Percentiles rank a stretch among this genome's conserved stretches.
phyloP scores from a whole-genome alignment of 371 early-diverging fungal genomes.

The Capillidium rhysosporum region DNA sequence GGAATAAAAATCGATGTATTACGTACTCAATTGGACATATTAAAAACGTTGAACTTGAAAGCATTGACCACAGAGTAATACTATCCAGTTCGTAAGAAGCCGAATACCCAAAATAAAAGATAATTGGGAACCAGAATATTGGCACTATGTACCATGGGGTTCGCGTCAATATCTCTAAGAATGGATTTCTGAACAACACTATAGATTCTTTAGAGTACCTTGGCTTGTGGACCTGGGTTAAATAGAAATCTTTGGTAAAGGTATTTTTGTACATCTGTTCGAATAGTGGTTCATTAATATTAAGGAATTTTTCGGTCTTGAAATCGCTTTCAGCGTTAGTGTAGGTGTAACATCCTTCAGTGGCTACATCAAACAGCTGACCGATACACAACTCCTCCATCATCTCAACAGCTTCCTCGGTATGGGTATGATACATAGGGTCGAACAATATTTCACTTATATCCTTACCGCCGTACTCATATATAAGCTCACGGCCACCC shows the following conservation, averaged over 20 bases:
- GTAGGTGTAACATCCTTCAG: constrained; percentile 15
- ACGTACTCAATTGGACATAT: constrained; percentile 73
- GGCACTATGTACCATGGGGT: constrained; percentile 90
- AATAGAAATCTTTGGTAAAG: constrained; percentile 59
- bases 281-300: constrained; percentile 58
- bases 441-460: constrained; percentile 54
- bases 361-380: constrained; percentile 14
- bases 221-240: constrained; percentile 80
- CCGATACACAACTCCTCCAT: constrained; percentile 66
- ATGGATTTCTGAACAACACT: constrained; percentile 46
- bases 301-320: constrained; percentile 52
- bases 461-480: constrained; percentile 56
- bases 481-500: constrained; percentile 53
- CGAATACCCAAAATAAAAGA: constrained; percentile 7
- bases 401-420: constrained; percentile 63
- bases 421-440: constrained; percentile 50
- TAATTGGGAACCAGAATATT: constrained; percentile 52
- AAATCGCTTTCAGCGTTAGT: constrained; percentile 23
- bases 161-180: constrained; percentile 57
- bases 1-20: constrained; percentile 85
- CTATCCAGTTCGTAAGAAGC: constrained; percentile 6
- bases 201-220: constrained; percentile 59
- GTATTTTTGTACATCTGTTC: constrained; percentile 49
- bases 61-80: too few relatives aligned
- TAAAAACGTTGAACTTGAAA: constrained; percentile 16